A percentile compares a stretch with the other conserved stretches of the same genome.
These are phyloP conservation scores for Trifolium subterraneum DNA, from an alignment of 306 rosid species.

Conservation along the genomic window DNA sequence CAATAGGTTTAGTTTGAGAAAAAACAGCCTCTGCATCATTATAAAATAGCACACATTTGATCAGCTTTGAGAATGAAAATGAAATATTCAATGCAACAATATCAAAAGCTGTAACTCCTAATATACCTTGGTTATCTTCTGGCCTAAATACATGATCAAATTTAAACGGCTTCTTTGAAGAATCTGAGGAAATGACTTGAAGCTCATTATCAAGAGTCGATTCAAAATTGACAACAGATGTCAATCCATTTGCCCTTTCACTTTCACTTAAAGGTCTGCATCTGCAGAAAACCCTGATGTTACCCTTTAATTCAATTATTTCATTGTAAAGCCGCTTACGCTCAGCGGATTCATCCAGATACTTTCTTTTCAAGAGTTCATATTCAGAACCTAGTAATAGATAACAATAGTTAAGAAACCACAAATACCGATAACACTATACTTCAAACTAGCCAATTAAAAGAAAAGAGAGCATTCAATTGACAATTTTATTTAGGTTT, in stretches of 20 bases:
- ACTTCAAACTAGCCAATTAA: slow-evolving; percentile 1
- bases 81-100: slow-evolving; percentile 14
- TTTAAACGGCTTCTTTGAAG: slow-evolving; percentile 87
- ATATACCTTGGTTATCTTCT: slow-evolving; percentile 82
- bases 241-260: slow-evolving; percentile 61
- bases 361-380: slow-evolving; percentile 76
- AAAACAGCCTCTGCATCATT: slow-evolving; percentile 78
- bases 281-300: slow-evolving; percentile 95
- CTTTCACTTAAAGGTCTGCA: slow-evolving; percentile 79
- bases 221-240: slow-evolving; percentile 72
- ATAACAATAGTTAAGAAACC: slow-evolving; percentile 4
- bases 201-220: slow-evolving; percentile 77
- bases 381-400: slow-evolving; percentile 67
- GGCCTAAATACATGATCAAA: slow-evolving; percentile 88
- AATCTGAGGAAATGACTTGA: slow-evolving; percentile 80
- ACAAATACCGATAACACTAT: slow-evolving; percentile 26
- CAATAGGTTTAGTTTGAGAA: slow-evolving; percentile 77
- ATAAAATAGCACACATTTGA: slow-evolving; percentile 19
- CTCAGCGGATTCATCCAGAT: slow-evolving; percentile 69
- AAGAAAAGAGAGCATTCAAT: background rate
- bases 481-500: slow-evolving; percentile 11
- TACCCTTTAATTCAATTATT: slow-evolving; percentile 90
- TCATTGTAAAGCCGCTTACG: slow-evolving; percentile 86
- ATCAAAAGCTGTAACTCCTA: slow-evolving; percentile 20
- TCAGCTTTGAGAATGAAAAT: background rate